Base-by-base conservation (phyloP, 768 basidiomycete genomes). In the Lactifluus volemus region DNA sequence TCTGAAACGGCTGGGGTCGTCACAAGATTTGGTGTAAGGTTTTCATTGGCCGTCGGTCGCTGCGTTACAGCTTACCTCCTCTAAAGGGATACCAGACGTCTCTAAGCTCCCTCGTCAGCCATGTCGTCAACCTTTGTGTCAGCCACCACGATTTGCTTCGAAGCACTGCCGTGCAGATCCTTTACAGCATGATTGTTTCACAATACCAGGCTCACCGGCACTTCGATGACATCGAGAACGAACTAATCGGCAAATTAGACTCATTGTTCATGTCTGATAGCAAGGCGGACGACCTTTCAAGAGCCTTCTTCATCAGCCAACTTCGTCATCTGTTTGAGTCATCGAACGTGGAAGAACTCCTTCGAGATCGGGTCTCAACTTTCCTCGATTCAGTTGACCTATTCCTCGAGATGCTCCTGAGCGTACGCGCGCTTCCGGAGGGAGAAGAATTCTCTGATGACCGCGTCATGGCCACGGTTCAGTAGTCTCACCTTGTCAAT, bases 391-490 rank as follows among this genome's bases (percentile, higher is more conserved):
- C 92, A 0, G 89, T 98, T 5, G 90, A 97, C 69, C 80, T 86
- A 14, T 98, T 98, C 84, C 81, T 98, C 32, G 91, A 96, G 67
- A 79, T 98, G 17, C 75, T 98, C 49, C 76, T 97, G 38, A 92
- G 84, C 59, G 84, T 98, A 10, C 84, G 92, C 14, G 92, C 86
- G 53, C 76, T 98, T 5, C 96, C 96, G 0, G 90, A 94, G 60
- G 90, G 92, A 11, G 90, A 95, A 65, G 93, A 97, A 74, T 97
- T 86, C 73, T 85, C 91, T 11, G 95, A 98, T 69, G 96, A 98
- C 69, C 84, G 94, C 19, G 90, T 95, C 21, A 92, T 92, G 69
- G 92, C 92, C 11, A 95, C 93, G 53, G 89, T 89, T 70, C 34
- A 72, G 59, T 14, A 7, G 34, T 19, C n/a, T 34, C 21, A 25